Evolutionary conservation across 306 rosid genomes (phyloP), one percentile per base, ranked within the genome.

Genomic region (Pyrus betulifolia): DNA sequence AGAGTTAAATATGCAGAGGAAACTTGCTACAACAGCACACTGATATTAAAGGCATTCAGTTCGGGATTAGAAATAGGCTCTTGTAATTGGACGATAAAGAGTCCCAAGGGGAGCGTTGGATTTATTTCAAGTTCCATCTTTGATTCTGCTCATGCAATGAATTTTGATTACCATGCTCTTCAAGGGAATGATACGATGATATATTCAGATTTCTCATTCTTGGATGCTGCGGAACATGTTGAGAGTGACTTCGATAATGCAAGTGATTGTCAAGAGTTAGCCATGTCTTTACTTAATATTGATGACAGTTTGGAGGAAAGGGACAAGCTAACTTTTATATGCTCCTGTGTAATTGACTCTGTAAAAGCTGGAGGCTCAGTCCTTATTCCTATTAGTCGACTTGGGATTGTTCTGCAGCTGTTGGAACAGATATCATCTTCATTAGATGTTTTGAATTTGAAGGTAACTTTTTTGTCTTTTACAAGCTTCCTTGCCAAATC

Each of bases 1-100:
- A 81, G 83, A 69, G 89, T 91, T 82, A 94, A 85, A 70, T 91
- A 88, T 74, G 93, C 89, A 1, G 95, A 91, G 79, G 96, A 90
- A 82, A 81, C 65, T 57, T 91, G 91, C 91, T 90, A 87, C 70
- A 94, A 94, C 78, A 97, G 97, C 63, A 82, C 87, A 73, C 78
- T 94, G 79, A 76, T 81, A 65, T 79, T 94, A 69, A 91, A 91
- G 75, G 91, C 98, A 83, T 86, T 86, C 85, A 90, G 98, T 87
- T 90, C 96, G 3, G 98, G 98, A 72, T 73, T 87, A 70, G 98
- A 94, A 84, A 86, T 94, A 74, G 97, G 98, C 28, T 71, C 89
- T 83, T 94, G 95, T 89, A 94, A 94, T 81, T 94, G 98, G 98
- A 79, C 79, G 49, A 80, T 94, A 58, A 75, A 80, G 81, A 80